These are phyloP conservation scores for Aquilaria yunnanensis DNA, from an alignment of 345 rosid species.

Conservation along the genomic window DNA sequence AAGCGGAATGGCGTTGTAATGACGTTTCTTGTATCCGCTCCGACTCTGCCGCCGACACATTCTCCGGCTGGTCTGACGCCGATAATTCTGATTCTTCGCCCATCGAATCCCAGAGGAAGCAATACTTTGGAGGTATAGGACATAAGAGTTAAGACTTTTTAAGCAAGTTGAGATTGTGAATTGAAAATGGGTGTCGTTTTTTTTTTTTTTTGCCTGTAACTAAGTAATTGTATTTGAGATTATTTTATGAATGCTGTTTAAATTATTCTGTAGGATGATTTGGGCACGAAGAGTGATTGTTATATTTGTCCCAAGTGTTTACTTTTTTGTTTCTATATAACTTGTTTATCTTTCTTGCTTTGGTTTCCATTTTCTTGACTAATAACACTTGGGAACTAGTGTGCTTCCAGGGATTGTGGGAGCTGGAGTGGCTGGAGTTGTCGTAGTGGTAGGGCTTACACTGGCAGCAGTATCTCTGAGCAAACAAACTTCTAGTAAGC, in stretches of 20 bases:
- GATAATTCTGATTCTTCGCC: constrained; percentile 26
- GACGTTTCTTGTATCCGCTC: constrained; percentile 27
- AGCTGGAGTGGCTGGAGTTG: constrained; percentile 65
- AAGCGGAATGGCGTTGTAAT: constrained; percentile 3
- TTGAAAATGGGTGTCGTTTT: background rate
- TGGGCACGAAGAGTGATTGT: background rate
- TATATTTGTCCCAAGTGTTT: background rate
- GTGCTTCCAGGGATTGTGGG: constrained; percentile 77
- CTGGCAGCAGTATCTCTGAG: constrained; percentile 55
- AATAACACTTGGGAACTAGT: constrained; percentile 65
- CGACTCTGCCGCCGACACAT: constrained; percentile 32
- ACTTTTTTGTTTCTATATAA: background rate
- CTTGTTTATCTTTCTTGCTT: background rate
- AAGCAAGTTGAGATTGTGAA: no score
- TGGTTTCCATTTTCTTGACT: constrained; percentile 33
- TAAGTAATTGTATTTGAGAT: background rate
- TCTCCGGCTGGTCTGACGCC: constrained; percentile 74
- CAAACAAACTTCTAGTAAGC: constrained; percentile 61
- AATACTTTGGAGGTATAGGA: constrained; percentile 50
- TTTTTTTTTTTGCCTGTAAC: background rate
- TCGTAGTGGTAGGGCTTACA: constrained; percentile 50
- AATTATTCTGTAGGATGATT: background rate
- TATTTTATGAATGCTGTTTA: background rate
- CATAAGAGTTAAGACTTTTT: background rate
- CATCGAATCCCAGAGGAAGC: constrained; percentile 39